Evolutionary conservation across 306 rosid genomes (phyloP).

Genomic region (Alnus rubra): DNA sequence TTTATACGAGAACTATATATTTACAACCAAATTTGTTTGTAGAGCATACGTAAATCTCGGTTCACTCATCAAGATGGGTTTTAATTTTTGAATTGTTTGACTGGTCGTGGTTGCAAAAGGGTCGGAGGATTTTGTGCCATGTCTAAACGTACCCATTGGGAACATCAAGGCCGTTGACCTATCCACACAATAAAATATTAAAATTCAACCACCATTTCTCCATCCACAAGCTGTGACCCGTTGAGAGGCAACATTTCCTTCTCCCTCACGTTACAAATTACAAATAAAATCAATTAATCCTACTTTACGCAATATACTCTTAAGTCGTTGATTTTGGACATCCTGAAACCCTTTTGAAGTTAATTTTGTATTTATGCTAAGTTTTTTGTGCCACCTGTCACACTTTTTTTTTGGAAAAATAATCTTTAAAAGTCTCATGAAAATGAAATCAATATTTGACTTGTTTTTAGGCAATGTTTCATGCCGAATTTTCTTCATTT

Average conservation of each 20-base stretch:
- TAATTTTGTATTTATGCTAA: background rate
- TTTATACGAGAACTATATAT: no score
- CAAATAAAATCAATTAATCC: slow-evolving; percentile 5
- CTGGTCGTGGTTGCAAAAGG: slow-evolving; percentile 10
- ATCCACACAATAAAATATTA: background rate
- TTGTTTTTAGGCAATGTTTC: background rate
- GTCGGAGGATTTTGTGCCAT: slow-evolving; percentile 5
- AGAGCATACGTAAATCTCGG: background rate
- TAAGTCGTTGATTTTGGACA: background rate
- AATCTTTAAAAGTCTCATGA: background rate
- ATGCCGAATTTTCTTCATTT: background rate
- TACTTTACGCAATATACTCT: slow-evolving; percentile 20
- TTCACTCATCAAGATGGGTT: slow-evolving; percentile 4
- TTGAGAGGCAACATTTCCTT: slow-evolving; percentile 26
- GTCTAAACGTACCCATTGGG: background rate
- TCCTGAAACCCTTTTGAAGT: background rate
- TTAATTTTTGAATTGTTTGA: slow-evolving; percentile 20
- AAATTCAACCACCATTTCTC: background rate
- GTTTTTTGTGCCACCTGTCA: background rate
- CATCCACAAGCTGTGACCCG: slow-evolving; percentile 8
- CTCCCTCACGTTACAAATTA: slow-evolving; percentile 31
- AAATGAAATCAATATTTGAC: background rate
- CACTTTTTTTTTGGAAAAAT: background rate
- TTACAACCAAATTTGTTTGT: no score
- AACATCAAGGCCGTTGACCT: slow-evolving; percentile 24